Evolutionary conservation across 164 flowering plant species (phyloP).

Genomic region (Annona cherimola): DNA sequence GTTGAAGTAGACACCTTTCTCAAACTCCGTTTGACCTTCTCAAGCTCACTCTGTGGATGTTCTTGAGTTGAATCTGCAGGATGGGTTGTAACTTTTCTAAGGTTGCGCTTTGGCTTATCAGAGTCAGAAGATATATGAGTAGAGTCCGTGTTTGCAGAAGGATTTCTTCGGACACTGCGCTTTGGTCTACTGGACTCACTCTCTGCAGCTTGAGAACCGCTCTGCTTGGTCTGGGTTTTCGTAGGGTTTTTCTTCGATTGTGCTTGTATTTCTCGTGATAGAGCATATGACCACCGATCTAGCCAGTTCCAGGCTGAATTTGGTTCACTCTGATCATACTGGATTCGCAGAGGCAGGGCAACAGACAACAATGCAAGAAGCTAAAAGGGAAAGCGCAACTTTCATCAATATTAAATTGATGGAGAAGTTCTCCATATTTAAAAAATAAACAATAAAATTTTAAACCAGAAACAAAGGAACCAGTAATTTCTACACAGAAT

Average conservation of each 20-base stretch:
- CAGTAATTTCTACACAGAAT: background rate
- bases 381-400: conserved; percentile 28
- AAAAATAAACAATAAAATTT: background rate
- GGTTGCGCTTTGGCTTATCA: conserved; percentile 52
- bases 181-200: conserved; percentile 37
- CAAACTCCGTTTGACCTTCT: conserved; percentile 62
- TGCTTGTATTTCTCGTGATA: conserved; percentile 49
- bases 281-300: conserved; percentile 67
- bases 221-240: conserved; percentile 39
- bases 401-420: background rate
- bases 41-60: conserved; percentile 62
- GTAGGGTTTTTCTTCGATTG: conserved; percentile 28
- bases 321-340: conserved; percentile 49
- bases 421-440: background rate
- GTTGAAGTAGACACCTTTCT: conserved; percentile 53
- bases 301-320: conserved; percentile 77
- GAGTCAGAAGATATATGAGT: conserved; percentile 35
- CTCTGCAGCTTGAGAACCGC: conserved; percentile 23
- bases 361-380: conserved; percentile 58
- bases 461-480: background rate
- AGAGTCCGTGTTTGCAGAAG: conserved; percentile 39
- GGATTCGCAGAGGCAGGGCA: conserved; percentile 55
- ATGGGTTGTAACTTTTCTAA: conserved; percentile 40
- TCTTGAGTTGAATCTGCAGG: conserved; percentile 42
- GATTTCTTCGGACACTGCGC: conserved; percentile 40